phyloP scores from a whole-genome alignment of 345 rosid species.

The Syzygium grande region DNA sequence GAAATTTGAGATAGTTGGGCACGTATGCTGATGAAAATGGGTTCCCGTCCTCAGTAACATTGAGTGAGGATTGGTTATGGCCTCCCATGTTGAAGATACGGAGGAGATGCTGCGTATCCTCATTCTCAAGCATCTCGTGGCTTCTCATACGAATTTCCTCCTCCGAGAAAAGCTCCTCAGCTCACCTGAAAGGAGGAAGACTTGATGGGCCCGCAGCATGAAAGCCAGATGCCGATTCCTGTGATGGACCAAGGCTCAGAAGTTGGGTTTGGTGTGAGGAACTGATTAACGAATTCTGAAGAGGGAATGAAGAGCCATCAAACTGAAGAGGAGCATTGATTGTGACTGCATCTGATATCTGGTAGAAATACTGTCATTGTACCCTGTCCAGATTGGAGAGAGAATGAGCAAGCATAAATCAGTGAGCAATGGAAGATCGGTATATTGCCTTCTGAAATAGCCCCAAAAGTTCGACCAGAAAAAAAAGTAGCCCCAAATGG shows the following conservation, averaged over 20 bases:
- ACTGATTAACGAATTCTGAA: slow-evolving; percentile 29
- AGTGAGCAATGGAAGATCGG: background rate
- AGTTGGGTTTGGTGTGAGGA: slow-evolving; percentile 25
- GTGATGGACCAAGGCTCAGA: slow-evolving; percentile 26
- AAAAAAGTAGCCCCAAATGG: background rate
- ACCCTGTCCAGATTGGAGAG: slow-evolving; percentile 22
- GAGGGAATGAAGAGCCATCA: slow-evolving; percentile 37
- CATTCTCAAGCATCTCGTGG: slow-evolving; percentile 81
- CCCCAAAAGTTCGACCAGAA: background rate
- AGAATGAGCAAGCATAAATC: background rate
- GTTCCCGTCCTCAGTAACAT: slow-evolving; percentile 42
- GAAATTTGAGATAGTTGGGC: slow-evolving; percentile 30
- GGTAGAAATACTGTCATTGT: slow-evolving; percentile 29
- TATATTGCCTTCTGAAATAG: background rate
- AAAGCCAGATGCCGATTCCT: slow-evolving; percentile 26
- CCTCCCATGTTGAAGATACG: slow-evolving; percentile 66
- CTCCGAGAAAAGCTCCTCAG: slow-evolving; percentile 62
- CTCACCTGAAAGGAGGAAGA: slow-evolving; percentile 26
- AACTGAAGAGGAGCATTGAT: slow-evolving; percentile 31
- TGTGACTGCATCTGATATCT: slow-evolving; percentile 41
- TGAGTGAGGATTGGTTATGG: slow-evolving; percentile 29
- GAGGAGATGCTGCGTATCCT: slow-evolving; percentile 90
- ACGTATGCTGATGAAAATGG: slow-evolving; percentile 30
- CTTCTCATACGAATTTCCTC: slow-evolving; percentile 81
- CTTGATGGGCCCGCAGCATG: slow-evolving; percentile 32